A percentile compares a stretch with the other conserved stretches of the same genome.
Evolutionary conservation across 495 filamentous ascomycete species (phyloP).

Genomic region (Neurospora hispaniola): DNA sequence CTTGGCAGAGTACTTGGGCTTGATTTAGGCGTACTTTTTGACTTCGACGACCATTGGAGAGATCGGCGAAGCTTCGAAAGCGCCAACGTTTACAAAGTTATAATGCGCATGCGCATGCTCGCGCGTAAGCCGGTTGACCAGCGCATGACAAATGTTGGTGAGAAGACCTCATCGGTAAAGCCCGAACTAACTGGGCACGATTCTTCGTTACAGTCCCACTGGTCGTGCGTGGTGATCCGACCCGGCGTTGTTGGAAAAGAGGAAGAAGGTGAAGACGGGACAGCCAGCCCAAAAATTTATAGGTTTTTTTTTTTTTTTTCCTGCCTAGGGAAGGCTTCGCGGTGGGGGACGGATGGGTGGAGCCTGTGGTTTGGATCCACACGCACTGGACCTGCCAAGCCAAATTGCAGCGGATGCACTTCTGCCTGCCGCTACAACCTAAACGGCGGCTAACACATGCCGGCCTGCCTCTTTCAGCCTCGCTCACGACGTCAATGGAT

Average conservation of each 20-base stretch:
- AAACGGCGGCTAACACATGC: neutral
- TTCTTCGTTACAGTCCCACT: neutral
- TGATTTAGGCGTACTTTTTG: slow-evolving; percentile 59
- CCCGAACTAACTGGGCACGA: neutral
- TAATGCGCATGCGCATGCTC: neutral
- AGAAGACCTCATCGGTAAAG: neutral
- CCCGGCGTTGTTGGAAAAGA: neutral
- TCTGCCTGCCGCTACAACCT: neutral
- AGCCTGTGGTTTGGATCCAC: neutral
- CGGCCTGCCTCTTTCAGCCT: neutral
- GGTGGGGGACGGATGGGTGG: neutral
- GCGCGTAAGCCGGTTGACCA: neutral
- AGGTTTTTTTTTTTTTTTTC: slow-evolving; percentile 9
- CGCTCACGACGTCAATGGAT: neutral
- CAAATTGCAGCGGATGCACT: neutral
- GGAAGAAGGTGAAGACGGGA: neutral
- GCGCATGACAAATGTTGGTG: neutral
- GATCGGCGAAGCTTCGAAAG: slow-evolving; percentile 67
- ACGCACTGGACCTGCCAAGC: neutral
- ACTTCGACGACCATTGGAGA: slow-evolving; percentile 53
- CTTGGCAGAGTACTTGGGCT: slow-evolving; percentile 58
- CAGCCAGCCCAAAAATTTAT: slow-evolving; percentile 9
- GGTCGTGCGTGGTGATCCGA: neutral
- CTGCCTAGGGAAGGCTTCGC: slow-evolving; percentile 2
- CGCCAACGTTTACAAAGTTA: slow-evolving; percentile 32